phyloP scores from a whole-genome alignment of 108 stramenopile species.

The Epithemia pelagica region DNA sequence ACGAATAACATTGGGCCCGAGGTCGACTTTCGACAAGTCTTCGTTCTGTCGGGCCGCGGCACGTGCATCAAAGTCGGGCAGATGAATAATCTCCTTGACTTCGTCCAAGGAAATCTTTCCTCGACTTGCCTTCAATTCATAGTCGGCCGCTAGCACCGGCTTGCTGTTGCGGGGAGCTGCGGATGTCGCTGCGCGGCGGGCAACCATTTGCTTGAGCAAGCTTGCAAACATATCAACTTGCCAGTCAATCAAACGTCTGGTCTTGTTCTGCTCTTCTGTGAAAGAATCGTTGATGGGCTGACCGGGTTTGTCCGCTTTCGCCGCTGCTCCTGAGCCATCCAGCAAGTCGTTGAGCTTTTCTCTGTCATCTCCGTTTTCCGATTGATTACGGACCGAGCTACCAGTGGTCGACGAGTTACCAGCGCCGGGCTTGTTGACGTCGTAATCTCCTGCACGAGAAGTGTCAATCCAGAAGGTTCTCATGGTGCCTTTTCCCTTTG shows the following conservation, averaged over 20 bases:
- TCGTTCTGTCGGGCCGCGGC: conserved; percentile 4
- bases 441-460: not conserved
- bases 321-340: too few species aligned
- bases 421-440: not conserved
- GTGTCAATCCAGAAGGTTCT: conserved; percentile 7
- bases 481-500: conserved; percentile 54
- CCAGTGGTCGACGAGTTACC: not conserved
- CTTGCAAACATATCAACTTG: conserved; percentile 4
- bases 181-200: not conserved
- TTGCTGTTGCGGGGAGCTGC: not conserved
- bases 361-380: not conserved
- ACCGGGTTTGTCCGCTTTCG: not conserved
- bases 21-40: conserved; percentile 15
- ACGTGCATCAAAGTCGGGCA: conserved; percentile 21
- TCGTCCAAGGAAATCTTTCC: conserved; percentile 22
- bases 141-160: not conserved
- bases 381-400: not conserved
- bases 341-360: not conserved
- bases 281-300: not conserved
- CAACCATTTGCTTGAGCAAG: conserved; percentile 6
- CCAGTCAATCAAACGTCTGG: conserved; percentile 7
- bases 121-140: not conserved
- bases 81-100: conserved; percentile 24
- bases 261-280: not conserved
- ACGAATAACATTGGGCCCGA: not conserved